phyloP scores from a whole-genome alignment of 2,329 filamentous ascomycete species.

The Colletotrichum simmondsii region DNA sequence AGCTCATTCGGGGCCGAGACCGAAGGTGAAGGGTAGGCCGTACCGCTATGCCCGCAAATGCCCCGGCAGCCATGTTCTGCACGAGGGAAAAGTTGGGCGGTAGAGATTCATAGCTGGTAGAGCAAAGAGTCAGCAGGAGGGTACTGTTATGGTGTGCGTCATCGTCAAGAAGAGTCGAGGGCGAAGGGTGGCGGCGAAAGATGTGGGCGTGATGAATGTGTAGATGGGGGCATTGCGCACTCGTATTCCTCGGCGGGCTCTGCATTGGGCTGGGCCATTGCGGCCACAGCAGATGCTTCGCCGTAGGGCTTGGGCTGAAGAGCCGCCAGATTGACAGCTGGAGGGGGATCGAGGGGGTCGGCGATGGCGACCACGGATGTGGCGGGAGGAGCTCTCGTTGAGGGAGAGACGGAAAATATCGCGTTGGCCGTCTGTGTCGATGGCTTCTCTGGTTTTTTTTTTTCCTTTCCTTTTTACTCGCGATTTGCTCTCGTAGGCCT shows the following conservation, averaged over 20 bases:
- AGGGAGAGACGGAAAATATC: slow-evolving; percentile 5
- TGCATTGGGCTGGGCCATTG: slow-evolving; percentile 76
- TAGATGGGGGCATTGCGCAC: slow-evolving; percentile 52
- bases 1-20: neutral
- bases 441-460: slow-evolving; percentile 1
- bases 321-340: slow-evolving; percentile 69
- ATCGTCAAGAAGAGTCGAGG: neutral
- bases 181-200: neutral
- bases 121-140: slow-evolving; percentile 33
- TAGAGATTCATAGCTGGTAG: slow-evolving; percentile 83
- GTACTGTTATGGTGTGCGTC: neutral
- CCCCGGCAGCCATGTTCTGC: slow-evolving; percentile 96
- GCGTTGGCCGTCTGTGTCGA: slow-evolving; percentile 11
- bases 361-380: slow-evolving; percentile 9
- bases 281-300: slow-evolving; percentile 74
- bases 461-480: neutral
- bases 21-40: slow-evolving; percentile 42
- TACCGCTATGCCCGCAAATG: slow-evolving; percentile 96
- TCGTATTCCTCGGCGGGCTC: slow-evolving; percentile 74
- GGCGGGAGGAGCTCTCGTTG: slow-evolving; percentile 20
- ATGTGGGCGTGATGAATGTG: neutral
- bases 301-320: slow-evolving; percentile 70
- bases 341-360: slow-evolving; percentile 30
- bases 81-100: slow-evolving; percentile 93
- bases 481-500: neutral